Evolutionary conservation across 768 basidiomycete genomes (phyloP).

Genomic region (Psilocybe tampanensis): DNA sequence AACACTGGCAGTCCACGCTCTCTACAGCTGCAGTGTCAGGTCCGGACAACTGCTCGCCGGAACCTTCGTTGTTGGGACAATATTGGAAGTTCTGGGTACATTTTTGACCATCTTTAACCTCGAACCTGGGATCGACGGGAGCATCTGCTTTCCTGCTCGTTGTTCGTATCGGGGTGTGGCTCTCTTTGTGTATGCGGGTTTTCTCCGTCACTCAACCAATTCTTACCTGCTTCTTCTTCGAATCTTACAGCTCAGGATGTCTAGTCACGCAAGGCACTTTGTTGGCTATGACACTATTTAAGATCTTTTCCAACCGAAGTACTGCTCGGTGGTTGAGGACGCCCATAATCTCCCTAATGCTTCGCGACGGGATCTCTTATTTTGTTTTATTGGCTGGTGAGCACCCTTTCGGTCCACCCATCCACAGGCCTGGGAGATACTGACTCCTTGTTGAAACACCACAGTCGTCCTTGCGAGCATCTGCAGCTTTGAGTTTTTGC

Average conservation of each 20-base stretch:
- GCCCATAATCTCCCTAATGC: constrained; percentile 14
- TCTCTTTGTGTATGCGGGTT: constrained; percentile 4
- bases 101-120: background rate
- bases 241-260: constrained; percentile 2
- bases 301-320: background rate
- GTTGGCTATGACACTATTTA: constrained; percentile 10
- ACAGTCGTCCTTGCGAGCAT: constrained; percentile 2
- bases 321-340: constrained; percentile 5
- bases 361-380: constrained; percentile 12
- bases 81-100: constrained; percentile 5
- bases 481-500: background rate
- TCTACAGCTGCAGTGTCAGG: constrained; percentile 7
- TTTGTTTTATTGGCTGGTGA: constrained; percentile 8
- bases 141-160: constrained; percentile 6
- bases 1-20: constrained; percentile 6
- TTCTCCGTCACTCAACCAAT: too few species aligned
- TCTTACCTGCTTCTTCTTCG: background rate
- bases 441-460: background rate
- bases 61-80: constrained; percentile 7
- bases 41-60: constrained; percentile 1
- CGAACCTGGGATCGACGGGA: background rate
- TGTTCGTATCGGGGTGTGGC: background rate
- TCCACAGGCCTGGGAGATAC: background rate
- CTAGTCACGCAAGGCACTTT: constrained; percentile 4
- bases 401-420: background rate